Evolutionary conservation across 768 basidiomycete genomes (phyloP), one percentile per base, ranked within the genome.

Genomic region (Boletus patriciae): DNA sequence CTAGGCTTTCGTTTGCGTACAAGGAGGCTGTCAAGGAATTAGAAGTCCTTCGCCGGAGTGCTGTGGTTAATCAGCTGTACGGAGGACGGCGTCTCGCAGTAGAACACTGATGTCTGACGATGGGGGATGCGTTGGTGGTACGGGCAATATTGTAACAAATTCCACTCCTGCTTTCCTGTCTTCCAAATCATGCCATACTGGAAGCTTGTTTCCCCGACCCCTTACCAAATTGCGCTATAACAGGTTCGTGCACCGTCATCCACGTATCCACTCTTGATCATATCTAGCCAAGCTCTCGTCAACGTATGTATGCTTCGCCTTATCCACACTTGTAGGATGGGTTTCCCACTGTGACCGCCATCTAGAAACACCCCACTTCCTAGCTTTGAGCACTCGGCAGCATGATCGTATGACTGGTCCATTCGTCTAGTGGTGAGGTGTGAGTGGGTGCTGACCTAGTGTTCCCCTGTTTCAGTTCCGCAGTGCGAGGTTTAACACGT

Each of bases 11-110:
- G 2, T 72, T 78, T 27, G 80, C 93, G 65, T 94, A 90, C 66
- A 73, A 80, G 5, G 84, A 88, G 25, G 84, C 86, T 27, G 75
- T 81, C 40, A 80, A 81, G 57, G 94, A 31, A 10, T 3, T 31
- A 31, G 80, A 83, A 9, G 85, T 88, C 13, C 76, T 96, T 50
- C 84, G 85, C 58, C 81, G 95, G 47, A 82, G 90, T 50, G 87
- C 88, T 9, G 80, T 96, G 19, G 29, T 31, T 11, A 96, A 96
- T 74, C 83, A 87, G 68, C 75, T 95, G 46, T 98, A 91, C 65
- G 93, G 93, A 15, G 29, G 29, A 31, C 86, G 84, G 76, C 87
- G 80, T 68, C 74, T 98, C 44, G 91, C 92, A 2, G 86, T 97
- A n/a, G 94, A 98, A 73, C 77, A 82, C 19, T 52, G 23, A 48